Conservation (phyloP, 1,284 basidiomycete genomes). For the Paramarasmius palmivorus region DNA sequence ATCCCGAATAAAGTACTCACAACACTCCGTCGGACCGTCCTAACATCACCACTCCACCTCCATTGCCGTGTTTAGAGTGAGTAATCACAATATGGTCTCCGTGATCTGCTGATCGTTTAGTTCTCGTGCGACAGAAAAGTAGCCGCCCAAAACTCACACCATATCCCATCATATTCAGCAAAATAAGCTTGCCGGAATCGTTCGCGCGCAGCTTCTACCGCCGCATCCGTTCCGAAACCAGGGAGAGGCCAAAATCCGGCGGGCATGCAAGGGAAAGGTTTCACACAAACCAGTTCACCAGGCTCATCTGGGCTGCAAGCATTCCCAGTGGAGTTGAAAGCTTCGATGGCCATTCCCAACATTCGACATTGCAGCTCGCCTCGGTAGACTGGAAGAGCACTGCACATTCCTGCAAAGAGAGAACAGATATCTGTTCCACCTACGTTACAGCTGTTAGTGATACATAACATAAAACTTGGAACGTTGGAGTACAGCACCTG, state of each 20-base stretch:
- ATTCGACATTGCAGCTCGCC: slow-evolving; percentile 87
- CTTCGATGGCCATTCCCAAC: slow-evolving; percentile 78
- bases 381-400: slow-evolving; percentile 76
- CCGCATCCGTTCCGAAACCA: slow-evolving; percentile 60
- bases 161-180: slow-evolving; percentile 66
- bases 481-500: slow-evolving; percentile 44
- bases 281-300: slow-evolving; percentile 74
- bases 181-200: slow-evolving; percentile 81
- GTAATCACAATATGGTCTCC: slow-evolving; percentile 78
- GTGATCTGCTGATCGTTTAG: slow-evolving; percentile 51
- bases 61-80: slow-evolving; percentile 62
- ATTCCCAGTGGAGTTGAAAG: slow-evolving; percentile 49
- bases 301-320: slow-evolving; percentile 47
- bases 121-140: slow-evolving; percentile 7
- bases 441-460: slow-evolving; percentile 22
- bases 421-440: slow-evolving; percentile 88
- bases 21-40: slow-evolving; percentile 84
- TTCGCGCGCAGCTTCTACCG: slow-evolving; percentile 57
- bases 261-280: slow-evolving; percentile 86
- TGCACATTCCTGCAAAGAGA: slow-evolving; percentile 83
- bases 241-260: slow-evolving; percentile 82
- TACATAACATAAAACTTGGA: too few species aligned
- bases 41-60: slow-evolving; percentile 81
- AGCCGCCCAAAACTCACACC: slow-evolving; percentile 58
- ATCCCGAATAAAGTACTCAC: slow-evolving; percentile 42